Base-by-base conservation (phyloP, 164 flowering plant species). In the Aristolochia contorta region DNA sequence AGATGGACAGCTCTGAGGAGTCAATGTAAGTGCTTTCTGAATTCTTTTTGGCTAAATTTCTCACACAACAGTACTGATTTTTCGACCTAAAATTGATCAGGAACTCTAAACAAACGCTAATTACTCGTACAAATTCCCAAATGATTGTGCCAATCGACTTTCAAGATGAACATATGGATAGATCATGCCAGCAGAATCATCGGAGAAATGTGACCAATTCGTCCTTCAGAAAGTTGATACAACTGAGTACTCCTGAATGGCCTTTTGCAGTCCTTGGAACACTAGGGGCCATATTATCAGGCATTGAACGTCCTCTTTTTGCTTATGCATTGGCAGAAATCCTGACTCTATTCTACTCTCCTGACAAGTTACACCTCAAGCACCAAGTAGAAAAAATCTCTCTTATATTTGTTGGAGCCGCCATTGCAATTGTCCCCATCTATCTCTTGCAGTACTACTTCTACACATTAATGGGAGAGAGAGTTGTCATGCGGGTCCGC, bases 401-500 rank as follows among this genome's bases (percentile, higher is more conserved):
- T 30, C 59, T 85, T 58, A 52, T 82, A 62, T 87, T 84, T 64
- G 65, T 85, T 63, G 90, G 80, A 59, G 69, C 60, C 4, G 88
- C 82, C 18, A 58, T 70, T 47, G 32, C 72, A 20, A 79, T 84
- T 12, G 59, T 87, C 48, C 86, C 84, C 1, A 68, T 80, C 16
- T 79, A 85, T 69, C 62, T 84, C 49, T 24, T 89, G 73, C 94
- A 89, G 46, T 88, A 89, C 47, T 85, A 75, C 60, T 85, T 77
- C 67, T 87, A 72, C 51, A 80, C 85, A 14, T 43, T 80, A 61
- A 82, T 89, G 90, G 91, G 94, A 56, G 97, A 89, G 74, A 72
- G 74, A 30, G 72, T 89, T 30, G 81, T 83, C 0, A 50, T 79
- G 61, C 89, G 91, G 1, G 78, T 89, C 65, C 88, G 97, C 50